Evolutionary conservation across 2,329 filamentous ascomycete genomes (phyloP).

Genomic region (Scopulariopsis brevicaulis): DNA sequence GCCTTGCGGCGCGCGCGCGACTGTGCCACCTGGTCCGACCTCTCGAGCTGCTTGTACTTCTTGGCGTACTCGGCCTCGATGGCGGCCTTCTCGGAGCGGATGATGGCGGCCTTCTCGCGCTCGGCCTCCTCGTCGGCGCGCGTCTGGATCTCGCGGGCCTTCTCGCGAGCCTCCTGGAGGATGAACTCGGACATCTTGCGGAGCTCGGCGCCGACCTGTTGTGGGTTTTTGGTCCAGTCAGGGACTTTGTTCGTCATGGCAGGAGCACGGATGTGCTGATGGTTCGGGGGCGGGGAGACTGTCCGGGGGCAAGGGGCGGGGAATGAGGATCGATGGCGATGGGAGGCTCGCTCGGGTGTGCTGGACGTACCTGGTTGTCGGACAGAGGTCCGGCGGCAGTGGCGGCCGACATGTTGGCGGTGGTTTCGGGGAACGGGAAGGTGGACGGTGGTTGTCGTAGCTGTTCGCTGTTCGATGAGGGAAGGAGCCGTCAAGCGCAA

Average conservation of each 20-base stretch:
- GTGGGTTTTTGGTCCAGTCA: not conserved
- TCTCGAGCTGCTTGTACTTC: slow-evolving; percentile 97
- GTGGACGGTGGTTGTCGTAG: not conserved
- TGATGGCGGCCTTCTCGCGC: slow-evolving; percentile 98
- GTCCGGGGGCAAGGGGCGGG: not conserved
- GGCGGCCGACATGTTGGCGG: slow-evolving; percentile 67
- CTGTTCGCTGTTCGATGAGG: not conserved
- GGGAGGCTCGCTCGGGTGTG: slow-evolving; percentile 4
- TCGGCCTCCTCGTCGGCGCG: slow-evolving; percentile 99
- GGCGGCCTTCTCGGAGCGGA: slow-evolving; percentile 84
- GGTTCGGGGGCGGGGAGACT: not conserved
- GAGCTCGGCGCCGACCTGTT: slow-evolving; percentile 89
- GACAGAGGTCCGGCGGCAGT: slow-evolving; percentile 68
- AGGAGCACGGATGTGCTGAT: slow-evolving; percentile 9
- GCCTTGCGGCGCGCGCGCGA: slow-evolving; percentile 96
- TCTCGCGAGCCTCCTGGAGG: slow-evolving; percentile 94
- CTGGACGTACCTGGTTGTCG: slow-evolving; percentile 73
- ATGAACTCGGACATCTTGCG: slow-evolving; percentile 99
- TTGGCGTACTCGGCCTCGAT: slow-evolving; percentile 94
- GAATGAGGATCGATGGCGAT: not conserved
- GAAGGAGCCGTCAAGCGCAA: not conserved
- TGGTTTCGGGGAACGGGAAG: slow-evolving; percentile 10
- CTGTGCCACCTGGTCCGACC: slow-evolving; percentile 97
- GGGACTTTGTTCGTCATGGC: not conserved
- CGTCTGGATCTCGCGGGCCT: slow-evolving; percentile 92